Conservation (phyloP, 495 filamentous ascomycete genomes). For the Rhypophila decipiens region DNA sequence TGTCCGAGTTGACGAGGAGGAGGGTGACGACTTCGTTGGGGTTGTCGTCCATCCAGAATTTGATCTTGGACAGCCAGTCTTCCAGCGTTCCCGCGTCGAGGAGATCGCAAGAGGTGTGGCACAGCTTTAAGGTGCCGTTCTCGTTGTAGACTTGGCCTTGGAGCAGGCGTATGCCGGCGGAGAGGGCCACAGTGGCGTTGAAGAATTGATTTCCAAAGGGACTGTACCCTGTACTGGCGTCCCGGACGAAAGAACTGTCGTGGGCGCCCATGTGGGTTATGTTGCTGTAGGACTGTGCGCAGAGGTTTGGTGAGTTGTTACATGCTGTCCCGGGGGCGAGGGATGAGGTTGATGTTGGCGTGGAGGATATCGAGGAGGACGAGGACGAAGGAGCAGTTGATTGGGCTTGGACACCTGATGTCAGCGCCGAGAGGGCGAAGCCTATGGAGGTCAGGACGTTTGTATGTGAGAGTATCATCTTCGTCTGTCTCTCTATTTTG, state of each 20-base stretch:
- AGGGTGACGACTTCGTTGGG: conserved; percentile 65
- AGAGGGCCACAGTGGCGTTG: conserved; percentile 57
- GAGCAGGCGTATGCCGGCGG: conserved; percentile 62
- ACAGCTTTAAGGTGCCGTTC: conserved; percentile 50
- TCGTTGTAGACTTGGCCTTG: conserved; percentile 61
- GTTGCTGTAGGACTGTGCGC: conserved; percentile 55
- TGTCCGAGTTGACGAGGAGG: conserved; percentile 62
- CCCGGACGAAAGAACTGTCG: conserved; percentile 58
- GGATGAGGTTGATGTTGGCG: background rate
- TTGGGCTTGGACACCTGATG: too few species aligned
- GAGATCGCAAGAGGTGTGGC: conserved; percentile 59
- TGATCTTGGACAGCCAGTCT: conserved; percentile 51
- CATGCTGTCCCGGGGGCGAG: conserved; percentile 37
- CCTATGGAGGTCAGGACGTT: too few species aligned
- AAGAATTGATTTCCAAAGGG: conserved; percentile 61
- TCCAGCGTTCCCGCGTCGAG: conserved; percentile 58
- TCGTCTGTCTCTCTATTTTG: too few species aligned
- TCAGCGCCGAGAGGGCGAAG: too few species aligned
- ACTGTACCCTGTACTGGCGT: conserved; percentile 44
- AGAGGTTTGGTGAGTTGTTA: conserved; percentile 62
- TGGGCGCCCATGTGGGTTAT: conserved; percentile 66
- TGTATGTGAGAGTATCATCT: too few species aligned
- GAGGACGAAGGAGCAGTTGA: background rate
- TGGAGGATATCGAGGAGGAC: background rate
- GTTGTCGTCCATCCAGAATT: conserved; percentile 58